Evolutionary conservation across 805 yeast species (phyloP).

Genomic region (Candida xiaguanensis): DNA sequence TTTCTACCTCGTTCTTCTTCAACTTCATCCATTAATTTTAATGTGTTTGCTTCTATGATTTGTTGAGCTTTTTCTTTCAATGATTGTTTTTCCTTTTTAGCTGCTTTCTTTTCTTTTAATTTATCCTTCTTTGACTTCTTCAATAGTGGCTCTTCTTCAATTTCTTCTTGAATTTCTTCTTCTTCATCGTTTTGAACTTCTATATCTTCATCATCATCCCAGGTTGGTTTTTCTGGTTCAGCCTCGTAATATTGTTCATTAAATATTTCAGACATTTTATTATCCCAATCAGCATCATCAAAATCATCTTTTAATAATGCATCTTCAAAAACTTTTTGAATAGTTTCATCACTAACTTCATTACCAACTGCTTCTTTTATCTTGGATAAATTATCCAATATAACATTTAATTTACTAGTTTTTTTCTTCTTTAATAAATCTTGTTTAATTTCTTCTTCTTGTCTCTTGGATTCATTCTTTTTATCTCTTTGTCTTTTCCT

Average conservation of each 20-base stretch:
- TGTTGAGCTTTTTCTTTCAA: conserved; percentile 68
- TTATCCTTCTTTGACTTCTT: conserved; percentile 51
- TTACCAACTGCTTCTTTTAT: conserved; percentile 68
- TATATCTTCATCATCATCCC: conserved; percentile 23
- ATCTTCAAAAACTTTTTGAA: conserved; percentile 66
- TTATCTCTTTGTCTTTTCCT: conserved; percentile 82
- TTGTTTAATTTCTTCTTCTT: conserved; percentile 53
- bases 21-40: conserved; percentile 64
- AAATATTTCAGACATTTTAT: conserved; percentile 76
- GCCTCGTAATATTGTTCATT: conserved; percentile 75
- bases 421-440: conserved; percentile 67
- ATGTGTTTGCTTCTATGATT: conserved; percentile 71
- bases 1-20: conserved; percentile 61
- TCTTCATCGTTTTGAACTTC: conserved; percentile 15
- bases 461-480: conserved; percentile 50
- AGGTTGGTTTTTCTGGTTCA: conserved; percentile 38
- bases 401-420: conserved; percentile 69
- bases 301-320: conserved; percentile 82
- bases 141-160: conserved; percentile 19
- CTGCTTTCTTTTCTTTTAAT: conserved; percentile 51
- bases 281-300: conserved; percentile 89
- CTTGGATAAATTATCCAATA: conserved; percentile 64
- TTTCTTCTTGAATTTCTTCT: conserved; percentile 11
- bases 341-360: conserved; percentile 54
- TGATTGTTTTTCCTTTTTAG: conserved; percentile 59